These are phyloP conservation scores for Alternaria sp. DNA, from an alignment of 2,329 filamentous ascomycete species.

Conservation along the genomic window DNA sequence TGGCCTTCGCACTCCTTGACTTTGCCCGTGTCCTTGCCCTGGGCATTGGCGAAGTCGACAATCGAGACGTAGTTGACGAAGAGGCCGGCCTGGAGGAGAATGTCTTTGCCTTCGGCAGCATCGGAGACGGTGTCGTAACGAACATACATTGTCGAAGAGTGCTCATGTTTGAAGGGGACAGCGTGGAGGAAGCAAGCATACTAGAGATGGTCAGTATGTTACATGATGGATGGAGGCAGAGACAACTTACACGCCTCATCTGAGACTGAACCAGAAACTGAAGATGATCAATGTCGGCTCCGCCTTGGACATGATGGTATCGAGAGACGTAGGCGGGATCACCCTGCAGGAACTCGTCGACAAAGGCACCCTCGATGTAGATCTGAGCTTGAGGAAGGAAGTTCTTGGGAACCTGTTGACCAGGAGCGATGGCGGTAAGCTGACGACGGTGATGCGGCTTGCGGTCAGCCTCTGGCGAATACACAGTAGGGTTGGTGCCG, in stretches of 20 bases:
- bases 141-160: neutral
- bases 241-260: slow-evolving; percentile 43
- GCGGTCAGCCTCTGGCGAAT: slow-evolving; percentile 39
- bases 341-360: slow-evolving; percentile 38
- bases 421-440: slow-evolving; percentile 20
- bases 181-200: slow-evolving; percentile 36
- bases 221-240: neutral
- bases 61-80: slow-evolving; percentile 30
- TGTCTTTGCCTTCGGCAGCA: slow-evolving; percentile 39
- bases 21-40: slow-evolving; percentile 36
- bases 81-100: slow-evolving; percentile 35
- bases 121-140: slow-evolving; percentile 53
- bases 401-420: slow-evolving; percentile 17
- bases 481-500: slow-evolving; percentile 40
- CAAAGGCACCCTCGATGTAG: slow-evolving; percentile 29
- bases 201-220: slow-evolving; percentile 33
- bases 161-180: slow-evolving; percentile 31
- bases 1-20: slow-evolving; percentile 47
- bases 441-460: slow-evolving; percentile 26
- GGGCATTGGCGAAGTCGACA: slow-evolving; percentile 34
- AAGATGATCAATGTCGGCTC: slow-evolving; percentile 36
- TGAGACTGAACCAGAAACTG: slow-evolving; percentile 33
- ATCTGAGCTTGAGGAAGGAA: slow-evolving; percentile 25
- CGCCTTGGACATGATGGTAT: slow-evolving; percentile 35
- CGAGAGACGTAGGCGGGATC: slow-evolving; percentile 36